Percentiles rank a stretch among this genome's conserved stretches.
These are phyloP conservation scores for Cadophora gregata DNA, from an alignment of 2,329 filamentous ascomycete genomes.

Conservation along the genomic window DNA sequence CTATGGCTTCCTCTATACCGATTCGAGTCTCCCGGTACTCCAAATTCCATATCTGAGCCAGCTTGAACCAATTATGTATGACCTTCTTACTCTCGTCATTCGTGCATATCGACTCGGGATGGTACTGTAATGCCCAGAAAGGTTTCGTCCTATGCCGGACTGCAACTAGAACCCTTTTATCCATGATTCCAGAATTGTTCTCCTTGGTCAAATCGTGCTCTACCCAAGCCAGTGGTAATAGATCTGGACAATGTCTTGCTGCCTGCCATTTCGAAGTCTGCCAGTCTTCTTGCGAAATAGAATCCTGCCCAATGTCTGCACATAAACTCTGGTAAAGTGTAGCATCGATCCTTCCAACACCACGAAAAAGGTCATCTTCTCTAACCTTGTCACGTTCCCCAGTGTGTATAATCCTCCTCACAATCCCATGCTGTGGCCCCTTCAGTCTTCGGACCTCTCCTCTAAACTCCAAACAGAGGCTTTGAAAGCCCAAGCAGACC, in stretches of 20 bases:
- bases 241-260: slow-evolving; percentile 32
- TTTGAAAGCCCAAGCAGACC: slow-evolving; percentile 76
- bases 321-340: slow-evolving; percentile 51
- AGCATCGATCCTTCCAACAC: slow-evolving; percentile 43
- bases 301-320: slow-evolving; percentile 43
- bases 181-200: slow-evolving; percentile 40
- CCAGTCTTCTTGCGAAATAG: slow-evolving; percentile 31
- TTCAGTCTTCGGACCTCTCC: slow-evolving; percentile 58
- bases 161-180: slow-evolving; percentile 61
- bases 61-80: slow-evolving; percentile 67
- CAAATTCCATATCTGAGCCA: slow-evolving; percentile 54
- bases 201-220: slow-evolving; percentile 35
- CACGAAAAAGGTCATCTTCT: slow-evolving; percentile 37
- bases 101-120: slow-evolving; percentile 74
- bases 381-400: slow-evolving; percentile 36
- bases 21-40: slow-evolving; percentile 20
- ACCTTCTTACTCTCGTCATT: slow-evolving; percentile 59
- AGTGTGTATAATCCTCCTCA: slow-evolving; percentile 59
- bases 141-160: slow-evolving; percentile 63
- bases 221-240: slow-evolving; percentile 46
- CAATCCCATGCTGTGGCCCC: slow-evolving; percentile 66
- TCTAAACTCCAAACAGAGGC: slow-evolving; percentile 64
- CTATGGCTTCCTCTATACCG: slow-evolving; percentile 21
- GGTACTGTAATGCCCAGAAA: slow-evolving; percentile 74
- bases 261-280: slow-evolving; percentile 38